Evolutionary conservation across 2,329 filamentous ascomycete species (phyloP).

Genomic region (Aspergillus sp.): DNA sequence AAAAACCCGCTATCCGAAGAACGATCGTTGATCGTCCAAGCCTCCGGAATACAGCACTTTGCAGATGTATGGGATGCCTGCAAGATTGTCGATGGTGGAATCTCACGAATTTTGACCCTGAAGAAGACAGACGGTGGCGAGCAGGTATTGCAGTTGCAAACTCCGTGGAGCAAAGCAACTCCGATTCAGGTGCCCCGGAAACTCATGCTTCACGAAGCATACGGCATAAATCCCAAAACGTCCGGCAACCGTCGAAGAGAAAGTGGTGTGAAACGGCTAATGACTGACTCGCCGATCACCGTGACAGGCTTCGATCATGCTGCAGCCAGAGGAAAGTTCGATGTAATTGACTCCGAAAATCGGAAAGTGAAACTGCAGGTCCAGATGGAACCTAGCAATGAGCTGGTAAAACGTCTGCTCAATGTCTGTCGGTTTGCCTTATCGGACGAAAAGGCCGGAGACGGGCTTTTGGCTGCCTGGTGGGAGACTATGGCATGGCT

Average conservation of each 20-base stretch:
- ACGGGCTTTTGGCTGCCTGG: constrained; percentile 68
- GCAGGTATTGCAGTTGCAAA: constrained; percentile 70
- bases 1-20: constrained; percentile 23
- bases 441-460: constrained; percentile 57
- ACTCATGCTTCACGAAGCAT: constrained; percentile 61
- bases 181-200: constrained; percentile 63
- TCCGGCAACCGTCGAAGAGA: constrained; percentile 57
- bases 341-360: constrained; percentile 65
- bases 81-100: constrained; percentile 66
- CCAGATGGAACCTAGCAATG: constrained; percentile 65
- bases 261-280: constrained; percentile 48
- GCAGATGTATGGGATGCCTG: constrained; percentile 73
- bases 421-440: constrained; percentile 66
- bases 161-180: constrained; percentile 72
- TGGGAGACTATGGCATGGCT: constrained; percentile 75
- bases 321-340: constrained; percentile 62
- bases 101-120: constrained; percentile 70
- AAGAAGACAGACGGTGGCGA: constrained; percentile 66
- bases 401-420: constrained; percentile 64
- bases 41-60: constrained; percentile 57
- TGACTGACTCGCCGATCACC: constrained; percentile 45
- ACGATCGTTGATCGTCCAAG: constrained; percentile 36
- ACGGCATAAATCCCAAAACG: constrained; percentile 60
- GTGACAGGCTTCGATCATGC: constrained; percentile 60
- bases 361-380: constrained; percentile 68